Evolutionary conservation across 306 rosid genomes (phyloP).

Genomic region (Purshia tridentata): DNA sequence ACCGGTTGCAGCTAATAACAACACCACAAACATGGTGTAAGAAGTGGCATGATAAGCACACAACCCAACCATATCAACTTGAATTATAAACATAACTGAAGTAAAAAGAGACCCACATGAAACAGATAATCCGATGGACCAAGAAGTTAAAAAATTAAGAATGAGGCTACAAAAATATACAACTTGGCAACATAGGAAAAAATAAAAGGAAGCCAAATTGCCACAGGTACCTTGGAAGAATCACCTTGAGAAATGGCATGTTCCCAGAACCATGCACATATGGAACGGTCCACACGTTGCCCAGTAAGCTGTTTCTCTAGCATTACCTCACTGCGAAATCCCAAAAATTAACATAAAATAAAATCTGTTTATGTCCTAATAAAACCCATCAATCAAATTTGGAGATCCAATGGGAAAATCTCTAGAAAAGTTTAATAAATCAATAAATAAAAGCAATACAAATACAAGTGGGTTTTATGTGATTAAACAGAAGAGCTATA

Average conservation of each 20-base stretch:
- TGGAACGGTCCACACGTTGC: slow-evolving; percentile 95
- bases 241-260: slow-evolving; percentile 73
- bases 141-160: background rate
- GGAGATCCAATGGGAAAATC: background rate
- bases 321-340: slow-evolving; percentile 71
- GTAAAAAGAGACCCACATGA: background rate
- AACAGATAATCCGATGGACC: background rate
- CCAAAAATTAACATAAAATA: slow-evolving; percentile 14
- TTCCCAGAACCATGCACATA: slow-evolving; percentile 90
- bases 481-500: background rate
- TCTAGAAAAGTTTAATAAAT: background rate
- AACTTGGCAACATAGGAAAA: background rate
- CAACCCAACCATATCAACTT: background rate
- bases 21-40: background rate
- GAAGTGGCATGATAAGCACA: background rate
- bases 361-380: slow-evolving; percentile 3
- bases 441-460: background rate
- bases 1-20: slow-evolving; percentile 71
- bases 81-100: background rate
- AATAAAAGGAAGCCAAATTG: background rate
- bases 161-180: background rate
- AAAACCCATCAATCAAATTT: slow-evolving; percentile 4
- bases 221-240: slow-evolving; percentile 65
- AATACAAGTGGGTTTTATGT: background rate
- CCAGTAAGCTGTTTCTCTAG: slow-evolving; percentile 96